Percentiles rank a stretch among this genome's conserved stretches.
These are phyloP conservation scores for Clathrus columnatus DNA, from an alignment of 768 basidiomycete species.

Conservation along the genomic window DNA sequence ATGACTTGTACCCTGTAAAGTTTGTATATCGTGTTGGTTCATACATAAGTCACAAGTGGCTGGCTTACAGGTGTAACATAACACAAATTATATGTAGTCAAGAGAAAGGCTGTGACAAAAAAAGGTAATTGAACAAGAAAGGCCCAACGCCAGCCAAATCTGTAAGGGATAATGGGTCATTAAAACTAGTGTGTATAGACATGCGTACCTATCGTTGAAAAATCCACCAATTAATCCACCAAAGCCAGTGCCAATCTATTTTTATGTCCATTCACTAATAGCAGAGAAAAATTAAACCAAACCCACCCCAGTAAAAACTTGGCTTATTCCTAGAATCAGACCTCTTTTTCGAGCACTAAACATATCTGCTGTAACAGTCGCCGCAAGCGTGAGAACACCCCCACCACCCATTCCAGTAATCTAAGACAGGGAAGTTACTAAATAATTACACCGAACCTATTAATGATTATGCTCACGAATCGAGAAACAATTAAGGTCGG, in stretches of 20 bases:
- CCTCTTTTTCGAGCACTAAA: constrained; percentile 69
- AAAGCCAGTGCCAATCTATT: constrained; percentile 62
- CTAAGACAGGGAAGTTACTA: constrained; percentile 25
- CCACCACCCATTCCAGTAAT: constrained; percentile 71
- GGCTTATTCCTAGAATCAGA: constrained; percentile 59
- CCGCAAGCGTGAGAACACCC: constrained; percentile 60
- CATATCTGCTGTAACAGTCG: constrained; percentile 77
- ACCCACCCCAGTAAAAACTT: constrained; percentile 67
- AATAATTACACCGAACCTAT: background rate
- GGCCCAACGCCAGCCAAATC: constrained; percentile 77
- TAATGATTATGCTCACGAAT: constrained; percentile 45
- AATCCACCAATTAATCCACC: constrained; percentile 71
- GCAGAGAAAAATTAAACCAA: background rate
- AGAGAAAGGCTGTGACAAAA: constrained; percentile 47
- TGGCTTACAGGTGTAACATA: constrained; percentile 59
- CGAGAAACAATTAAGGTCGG: constrained; percentile 60
- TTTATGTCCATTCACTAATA: background rate
- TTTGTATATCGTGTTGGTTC: background rate
- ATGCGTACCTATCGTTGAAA: constrained; percentile 53
- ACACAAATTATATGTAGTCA: constrained; percentile 48
- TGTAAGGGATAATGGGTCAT: constrained; percentile 19
- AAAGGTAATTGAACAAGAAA: constrained; percentile 68
- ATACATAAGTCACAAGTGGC: too few species aligned
- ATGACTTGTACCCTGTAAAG: constrained; percentile 52
- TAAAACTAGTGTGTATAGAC: background rate